A percentile compares a stretch with the other conserved stretches of the same genome.
Evolutionary conservation across 768 basidiomycete species (phyloP).

Genomic region (Boletus subcaerulescens): DNA sequence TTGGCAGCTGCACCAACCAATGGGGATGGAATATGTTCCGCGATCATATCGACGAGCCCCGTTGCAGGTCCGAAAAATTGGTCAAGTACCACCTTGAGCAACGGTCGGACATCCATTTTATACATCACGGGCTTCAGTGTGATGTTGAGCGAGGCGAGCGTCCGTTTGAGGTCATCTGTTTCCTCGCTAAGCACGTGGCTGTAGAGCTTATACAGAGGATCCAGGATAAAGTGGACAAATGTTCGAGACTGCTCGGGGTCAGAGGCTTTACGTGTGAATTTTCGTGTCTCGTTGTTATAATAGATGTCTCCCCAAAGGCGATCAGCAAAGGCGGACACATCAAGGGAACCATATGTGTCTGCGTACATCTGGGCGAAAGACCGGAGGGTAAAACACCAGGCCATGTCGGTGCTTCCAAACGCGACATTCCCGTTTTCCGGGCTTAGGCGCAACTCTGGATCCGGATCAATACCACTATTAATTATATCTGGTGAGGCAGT

Average conservation of each 20-base stretch:
- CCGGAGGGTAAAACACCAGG: slow-evolving; percentile 92
- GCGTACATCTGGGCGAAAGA: slow-evolving; percentile 98
- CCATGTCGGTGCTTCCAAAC: slow-evolving; percentile 96
- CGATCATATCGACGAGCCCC: slow-evolving; percentile 91
- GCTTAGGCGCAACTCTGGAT: slow-evolving; percentile 83
- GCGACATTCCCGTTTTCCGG: slow-evolving; percentile 97
- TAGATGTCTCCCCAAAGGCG: slow-evolving; percentile 99
- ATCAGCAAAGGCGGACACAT: slow-evolving; percentile 81
- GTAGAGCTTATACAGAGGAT: slow-evolving; percentile 96
- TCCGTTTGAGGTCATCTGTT: slow-evolving; percentile 79
- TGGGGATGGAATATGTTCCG: slow-evolving; percentile 87
- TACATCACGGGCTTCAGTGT: slow-evolving; percentile 88
- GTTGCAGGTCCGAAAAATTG: slow-evolving; percentile 94
- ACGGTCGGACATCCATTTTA: slow-evolving; percentile 97
- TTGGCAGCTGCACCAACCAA: slow-evolving; percentile 55
- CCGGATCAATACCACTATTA: slow-evolving; percentile 75
- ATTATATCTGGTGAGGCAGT: neutral
- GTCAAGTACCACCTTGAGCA: slow-evolving; percentile 88
- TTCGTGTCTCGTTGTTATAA: slow-evolving; percentile 78
- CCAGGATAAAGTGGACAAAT: slow-evolving; percentile 95
- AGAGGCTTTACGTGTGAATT: slow-evolving; percentile 82
- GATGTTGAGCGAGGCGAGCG: slow-evolving; percentile 75
- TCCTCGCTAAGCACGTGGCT: slow-evolving; percentile 93
- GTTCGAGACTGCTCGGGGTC: slow-evolving; percentile 75
- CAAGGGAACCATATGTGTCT: slow-evolving; percentile 82